A percentile compares a stretch with the other conserved stretches of the same genome.
Conservation (phyloP, 1,284 basidiomycete genomes). For the Inonotus hispidus region DNA sequence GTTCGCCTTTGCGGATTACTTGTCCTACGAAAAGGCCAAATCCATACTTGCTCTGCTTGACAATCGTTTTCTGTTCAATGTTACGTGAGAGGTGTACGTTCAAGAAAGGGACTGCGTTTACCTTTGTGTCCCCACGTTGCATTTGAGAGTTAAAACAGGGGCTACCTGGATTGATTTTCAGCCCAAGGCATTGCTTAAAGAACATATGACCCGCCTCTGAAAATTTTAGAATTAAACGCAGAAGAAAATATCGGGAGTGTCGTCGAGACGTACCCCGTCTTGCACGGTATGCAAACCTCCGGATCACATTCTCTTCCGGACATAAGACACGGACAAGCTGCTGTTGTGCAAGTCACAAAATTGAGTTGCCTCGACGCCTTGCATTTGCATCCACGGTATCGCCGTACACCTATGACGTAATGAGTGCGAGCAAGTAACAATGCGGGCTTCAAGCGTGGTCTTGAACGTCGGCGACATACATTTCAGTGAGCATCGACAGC, state of each 20-base stretch:
- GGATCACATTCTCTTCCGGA: slow-evolving; percentile 40
- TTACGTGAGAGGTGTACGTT: background rate
- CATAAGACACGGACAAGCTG: slow-evolving; percentile 40
- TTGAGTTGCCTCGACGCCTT: slow-evolving; percentile 16
- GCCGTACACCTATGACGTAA: slow-evolving; percentile 30
- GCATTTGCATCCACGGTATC: slow-evolving; percentile 39
- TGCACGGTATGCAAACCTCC: slow-evolving; percentile 29
- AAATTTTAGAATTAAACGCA: slow-evolving; percentile 12
- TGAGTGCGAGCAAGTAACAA: slow-evolving; percentile 9
- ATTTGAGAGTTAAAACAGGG: slow-evolving; percentile 39
- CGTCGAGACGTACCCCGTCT: slow-evolving; percentile 29
- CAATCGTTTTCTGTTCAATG: slow-evolving; percentile 26
- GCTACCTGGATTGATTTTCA: slow-evolving; percentile 21
- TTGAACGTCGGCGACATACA: slow-evolving; percentile 26
- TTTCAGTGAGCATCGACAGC: slow-evolving; percentile 33
- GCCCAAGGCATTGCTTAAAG: background rate
- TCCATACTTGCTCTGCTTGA: slow-evolving; percentile 35
- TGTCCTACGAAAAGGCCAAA: slow-evolving; percentile 39
- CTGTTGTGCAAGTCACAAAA: slow-evolving; percentile 24
- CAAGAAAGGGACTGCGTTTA: slow-evolving; percentile 21
- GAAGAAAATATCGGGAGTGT: slow-evolving; percentile 3
- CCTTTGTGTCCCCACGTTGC: slow-evolving; percentile 39
- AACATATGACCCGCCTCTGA: slow-evolving; percentile 1
- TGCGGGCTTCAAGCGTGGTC: background rate
- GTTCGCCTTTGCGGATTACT: slow-evolving; percentile 30